Evolutionary conservation across 768 basidiomycete species (phyloP).

Genomic region (Trametes meyenii): DNA sequence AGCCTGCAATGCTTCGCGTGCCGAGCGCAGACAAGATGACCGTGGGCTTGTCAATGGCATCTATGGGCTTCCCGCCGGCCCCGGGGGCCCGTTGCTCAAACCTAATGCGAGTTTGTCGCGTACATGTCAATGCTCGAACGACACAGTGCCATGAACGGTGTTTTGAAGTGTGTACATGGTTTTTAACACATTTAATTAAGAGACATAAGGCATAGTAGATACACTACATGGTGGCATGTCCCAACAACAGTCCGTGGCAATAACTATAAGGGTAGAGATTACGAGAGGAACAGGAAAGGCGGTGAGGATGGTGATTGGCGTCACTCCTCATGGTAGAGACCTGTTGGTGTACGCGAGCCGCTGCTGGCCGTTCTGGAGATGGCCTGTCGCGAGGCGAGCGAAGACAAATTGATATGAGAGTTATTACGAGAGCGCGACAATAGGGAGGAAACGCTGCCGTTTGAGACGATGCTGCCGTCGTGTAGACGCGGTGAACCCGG

Average conservation of each 20-base stretch:
- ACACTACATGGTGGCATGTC: conserved; percentile 22
- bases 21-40: background rate
- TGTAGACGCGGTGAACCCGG: conserved; percentile 33
- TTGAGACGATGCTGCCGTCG: conserved; percentile 31
- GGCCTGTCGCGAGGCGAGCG: conserved; percentile 51
- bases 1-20: background rate
- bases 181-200: conserved; percentile 11
- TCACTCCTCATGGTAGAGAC: conserved; percentile 19
- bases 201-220: conserved; percentile 13
- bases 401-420: conserved; percentile 64
- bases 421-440: conserved; percentile 67
- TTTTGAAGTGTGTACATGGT: background rate
- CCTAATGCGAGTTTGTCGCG: too few species aligned
- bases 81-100: too few species aligned
- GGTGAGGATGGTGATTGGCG: background rate
- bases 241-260: conserved; percentile 19
- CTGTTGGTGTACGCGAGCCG: conserved; percentile 15
- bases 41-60: too few species aligned
- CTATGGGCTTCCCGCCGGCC: too few species aligned
- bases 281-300: background rate
- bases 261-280: conserved; percentile 13
- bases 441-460: conserved; percentile 42
- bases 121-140: too few species aligned
- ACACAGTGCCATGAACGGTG: background rate
- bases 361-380: conserved; percentile 41